phyloP scores from a whole-genome alignment of 306 rosid genomes.

The Vicia faba region DNA sequence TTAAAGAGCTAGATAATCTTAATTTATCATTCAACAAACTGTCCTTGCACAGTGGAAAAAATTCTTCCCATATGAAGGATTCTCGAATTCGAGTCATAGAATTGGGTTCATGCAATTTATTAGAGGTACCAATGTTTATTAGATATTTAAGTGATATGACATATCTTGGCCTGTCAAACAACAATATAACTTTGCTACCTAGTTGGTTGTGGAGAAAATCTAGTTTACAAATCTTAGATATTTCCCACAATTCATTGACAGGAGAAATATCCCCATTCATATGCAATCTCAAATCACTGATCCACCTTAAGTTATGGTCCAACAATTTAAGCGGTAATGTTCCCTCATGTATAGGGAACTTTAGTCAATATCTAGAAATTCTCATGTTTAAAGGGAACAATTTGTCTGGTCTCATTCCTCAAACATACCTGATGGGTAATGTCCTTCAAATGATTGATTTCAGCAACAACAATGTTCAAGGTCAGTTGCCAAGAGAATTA shows the following conservation, averaged over 20 bases:
- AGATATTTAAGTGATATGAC: background rate
- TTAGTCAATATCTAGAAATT: background rate
- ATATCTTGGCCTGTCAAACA: background rate
- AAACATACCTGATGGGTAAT: background rate
- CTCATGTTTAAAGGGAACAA: conserved; percentile 1
- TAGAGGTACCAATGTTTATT: background rate
- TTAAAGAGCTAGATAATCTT: too few species aligned
- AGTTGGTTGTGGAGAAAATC: background rate
- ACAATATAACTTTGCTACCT: background rate
- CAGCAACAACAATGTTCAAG: conserved; percentile 36
- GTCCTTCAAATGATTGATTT: background rate
- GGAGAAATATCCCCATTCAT: background rate
- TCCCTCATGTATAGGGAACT: conserved; percentile 41
- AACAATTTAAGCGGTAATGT: conserved; percentile 13
- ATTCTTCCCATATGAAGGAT: too few species aligned
- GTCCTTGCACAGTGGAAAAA: conserved; percentile 27
- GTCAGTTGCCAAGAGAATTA: conserved; percentile 45
- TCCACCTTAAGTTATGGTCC: conserved; percentile 34
- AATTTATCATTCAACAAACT: too few species aligned
- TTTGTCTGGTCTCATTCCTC: conserved; percentile 26
- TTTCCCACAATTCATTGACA: background rate
- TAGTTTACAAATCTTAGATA: background rate
- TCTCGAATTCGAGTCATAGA: too few species aligned
- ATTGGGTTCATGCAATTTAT: background rate
- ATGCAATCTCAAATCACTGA: conserved; percentile 2